A percentile compares a stretch with the other conserved stretches of the same genome.
Evolutionary conservation across 176 grass and related monocot species (phyloP).

Genomic region (Ananas comosus): DNA sequence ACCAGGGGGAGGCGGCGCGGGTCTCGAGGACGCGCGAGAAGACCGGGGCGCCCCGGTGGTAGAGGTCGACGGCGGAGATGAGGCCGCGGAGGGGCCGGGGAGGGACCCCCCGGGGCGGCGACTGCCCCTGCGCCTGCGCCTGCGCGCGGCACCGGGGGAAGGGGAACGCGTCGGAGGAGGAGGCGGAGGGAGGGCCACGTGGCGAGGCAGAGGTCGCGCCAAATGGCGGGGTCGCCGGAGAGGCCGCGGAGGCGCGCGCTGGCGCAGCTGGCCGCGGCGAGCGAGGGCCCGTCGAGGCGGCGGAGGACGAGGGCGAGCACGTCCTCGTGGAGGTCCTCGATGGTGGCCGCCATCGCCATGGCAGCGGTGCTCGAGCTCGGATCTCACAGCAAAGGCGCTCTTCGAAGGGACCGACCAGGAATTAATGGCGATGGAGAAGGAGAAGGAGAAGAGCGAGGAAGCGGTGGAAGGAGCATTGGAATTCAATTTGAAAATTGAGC

Average conservation of each 20-base stretch:
- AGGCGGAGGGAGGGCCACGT: slow-evolving; percentile 54
- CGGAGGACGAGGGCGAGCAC: slow-evolving; percentile 44
- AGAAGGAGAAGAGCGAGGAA: too few relatives aligned
- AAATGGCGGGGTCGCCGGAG: slow-evolving; percentile 38
- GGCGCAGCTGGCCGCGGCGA: slow-evolving; percentile 59
- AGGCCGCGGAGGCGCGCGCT: slow-evolving; percentile 37
- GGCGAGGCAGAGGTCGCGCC: slow-evolving; percentile 55
- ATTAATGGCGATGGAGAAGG: too few relatives aligned
- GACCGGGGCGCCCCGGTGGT: slow-evolving; percentile 30
- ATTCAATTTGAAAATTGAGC: too few relatives aligned
- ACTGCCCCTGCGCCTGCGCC: too few relatives aligned
- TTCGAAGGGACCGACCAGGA: too few relatives aligned
- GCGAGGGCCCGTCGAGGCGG: slow-evolving; percentile 52
- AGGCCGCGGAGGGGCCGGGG: slow-evolving; percentile 10
- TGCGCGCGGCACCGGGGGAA: slow-evolving; percentile 16
- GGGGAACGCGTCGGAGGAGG: slow-evolving; percentile 55
- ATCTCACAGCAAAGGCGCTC: too few relatives aligned
- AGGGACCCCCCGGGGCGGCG: background rate
- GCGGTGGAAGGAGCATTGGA: too few relatives aligned
- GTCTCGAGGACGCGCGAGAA: slow-evolving; percentile 60
- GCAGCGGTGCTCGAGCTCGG: background rate
- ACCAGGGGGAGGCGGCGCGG: slow-evolving; percentile 49
- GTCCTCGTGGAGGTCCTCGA: slow-evolving; percentile 71
- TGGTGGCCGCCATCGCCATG: background rate
- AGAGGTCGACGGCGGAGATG: slow-evolving; percentile 71